phyloP scores from a whole-genome alignment of 768 basidiomycete species.

The Rhizopogon sp. region DNA sequence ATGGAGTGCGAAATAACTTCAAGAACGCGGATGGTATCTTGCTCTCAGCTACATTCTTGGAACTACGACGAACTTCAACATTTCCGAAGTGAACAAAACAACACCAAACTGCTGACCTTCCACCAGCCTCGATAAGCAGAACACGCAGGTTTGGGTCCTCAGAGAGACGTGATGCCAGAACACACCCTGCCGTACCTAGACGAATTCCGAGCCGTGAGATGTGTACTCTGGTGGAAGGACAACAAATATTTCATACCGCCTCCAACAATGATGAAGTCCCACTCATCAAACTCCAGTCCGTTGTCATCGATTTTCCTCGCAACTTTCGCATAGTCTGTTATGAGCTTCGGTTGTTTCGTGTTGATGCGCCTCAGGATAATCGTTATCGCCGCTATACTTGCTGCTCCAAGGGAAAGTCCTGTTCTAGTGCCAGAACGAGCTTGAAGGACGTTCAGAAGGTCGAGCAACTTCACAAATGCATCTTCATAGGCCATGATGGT shows the following conservation, averaged over 20 bases:
- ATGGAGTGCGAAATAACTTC: slow-evolving; percentile 37
- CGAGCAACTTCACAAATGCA: background rate
- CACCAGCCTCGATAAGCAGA: slow-evolving; percentile 31
- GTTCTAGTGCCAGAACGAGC: background rate
- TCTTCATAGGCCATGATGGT: background rate
- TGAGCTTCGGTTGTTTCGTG: slow-evolving; percentile 1
- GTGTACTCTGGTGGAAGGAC: too few species aligned
- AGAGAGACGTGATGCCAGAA: slow-evolving; percentile 38
- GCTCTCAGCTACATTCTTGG: slow-evolving; percentile 34
- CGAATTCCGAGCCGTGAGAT: background rate
- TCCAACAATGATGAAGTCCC: slow-evolving; percentile 50
- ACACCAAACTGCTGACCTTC: slow-evolving; percentile 39
- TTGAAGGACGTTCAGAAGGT: background rate
- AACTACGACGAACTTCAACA: slow-evolving; percentile 27
- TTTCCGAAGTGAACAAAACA: background rate
- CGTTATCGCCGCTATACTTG: slow-evolving; percentile 1
- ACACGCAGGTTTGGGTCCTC: slow-evolving; percentile 31
- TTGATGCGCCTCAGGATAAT: slow-evolving; percentile 2
- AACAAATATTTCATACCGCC: slow-evolving; percentile 35
- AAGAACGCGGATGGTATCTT: slow-evolving; percentile 41
- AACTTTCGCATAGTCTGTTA: slow-evolving; percentile 8
- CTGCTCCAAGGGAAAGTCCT: background rate
- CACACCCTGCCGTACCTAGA: slow-evolving; percentile 39
- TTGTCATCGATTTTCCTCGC: slow-evolving; percentile 2
- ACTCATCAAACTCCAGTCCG: slow-evolving; percentile 23